phyloP scores from a whole-genome alignment of 805 yeast genomes.

The Pichia membranifaciens region DNA sequence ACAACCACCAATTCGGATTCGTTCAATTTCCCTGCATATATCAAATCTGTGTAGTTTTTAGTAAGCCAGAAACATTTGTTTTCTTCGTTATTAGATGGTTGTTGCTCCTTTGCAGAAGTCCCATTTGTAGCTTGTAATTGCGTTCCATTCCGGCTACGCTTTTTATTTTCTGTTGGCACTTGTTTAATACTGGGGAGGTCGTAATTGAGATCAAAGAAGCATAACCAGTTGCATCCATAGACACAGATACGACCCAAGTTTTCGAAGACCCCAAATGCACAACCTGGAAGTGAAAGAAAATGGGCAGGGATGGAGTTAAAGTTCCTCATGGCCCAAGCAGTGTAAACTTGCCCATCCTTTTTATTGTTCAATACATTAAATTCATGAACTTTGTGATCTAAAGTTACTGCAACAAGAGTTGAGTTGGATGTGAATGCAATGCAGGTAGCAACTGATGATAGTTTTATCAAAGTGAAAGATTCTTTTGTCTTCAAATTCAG shows the following conservation, averaged over 20 bases:
- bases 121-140: slow-evolving; percentile 1
- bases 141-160: slow-evolving; percentile 30
- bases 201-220: slow-evolving; percentile 54
- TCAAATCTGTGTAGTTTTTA: slow-evolving; percentile 65
- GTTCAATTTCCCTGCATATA: slow-evolving; percentile 51
- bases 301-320: slow-evolving; percentile 68
- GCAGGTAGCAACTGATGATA: slow-evolving; percentile 49
- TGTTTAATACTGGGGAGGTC: neutral
- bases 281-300: slow-evolving; percentile 51
- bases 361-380: slow-evolving; percentile 36
- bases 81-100: slow-evolving; percentile 18
- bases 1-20: slow-evolving; percentile 59
- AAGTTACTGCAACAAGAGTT: slow-evolving; percentile 59
- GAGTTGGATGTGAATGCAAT: slow-evolving; percentile 44
- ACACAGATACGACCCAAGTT: slow-evolving; percentile 57
- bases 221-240: slow-evolving; percentile 82
- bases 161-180: slow-evolving; percentile 19
- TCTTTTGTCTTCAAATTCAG: slow-evolving; percentile 29
- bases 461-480: slow-evolving; percentile 43
- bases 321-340: slow-evolving; percentile 77
- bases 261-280: slow-evolving; percentile 65
- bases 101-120: slow-evolving; percentile 6
- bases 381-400: slow-evolving; percentile 72
- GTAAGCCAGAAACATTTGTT: slow-evolving; percentile 65
- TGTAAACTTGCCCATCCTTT: slow-evolving; percentile 34